These are phyloP conservation scores for Capsicum rhomboideum DNA, from an alignment of 257 asterid genomes.

Conservation along the genomic window DNA sequence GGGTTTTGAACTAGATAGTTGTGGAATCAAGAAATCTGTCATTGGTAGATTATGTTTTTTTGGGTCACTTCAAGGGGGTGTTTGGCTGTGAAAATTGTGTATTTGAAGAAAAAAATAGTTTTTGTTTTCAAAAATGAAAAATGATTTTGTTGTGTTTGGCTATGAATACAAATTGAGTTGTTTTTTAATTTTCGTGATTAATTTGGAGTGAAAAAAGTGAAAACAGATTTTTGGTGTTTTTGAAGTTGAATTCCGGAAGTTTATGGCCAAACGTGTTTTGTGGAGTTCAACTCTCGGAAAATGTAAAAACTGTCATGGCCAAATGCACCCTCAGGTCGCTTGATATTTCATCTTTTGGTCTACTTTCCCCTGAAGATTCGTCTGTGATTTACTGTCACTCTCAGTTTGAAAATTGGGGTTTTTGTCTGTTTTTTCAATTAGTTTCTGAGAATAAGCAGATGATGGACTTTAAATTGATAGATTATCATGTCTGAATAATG, in stretches of 20 bases:
- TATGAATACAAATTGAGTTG: no score
- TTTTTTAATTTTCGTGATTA: no score
- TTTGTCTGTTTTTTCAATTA: not conserved
- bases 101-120: no score
- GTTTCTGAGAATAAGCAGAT: not conserved
- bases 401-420: not conserved
- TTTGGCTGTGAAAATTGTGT: no score
- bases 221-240: no score
- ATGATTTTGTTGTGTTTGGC: no score
- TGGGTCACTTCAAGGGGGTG: not conserved
- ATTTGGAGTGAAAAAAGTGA: no score
- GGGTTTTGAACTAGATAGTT: not conserved
- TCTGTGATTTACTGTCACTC: not conserved
- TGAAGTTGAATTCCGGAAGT: no score
- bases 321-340: not conserved
- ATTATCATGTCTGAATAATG: slow-evolving; percentile 5
- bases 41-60: not conserved
- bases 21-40: not conserved
- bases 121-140: no score
- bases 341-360: not conserved
- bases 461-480: slow-evolving; percentile 11
- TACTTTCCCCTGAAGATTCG: not conserved
- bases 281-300: no score
- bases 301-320: no score
- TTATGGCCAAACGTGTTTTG: no score